Evolutionary conservation across 2,329 filamentous ascomycete genomes (phyloP), one percentile per base, ranked within the genome.

Genomic region (Verticillium nubilum): DNA sequence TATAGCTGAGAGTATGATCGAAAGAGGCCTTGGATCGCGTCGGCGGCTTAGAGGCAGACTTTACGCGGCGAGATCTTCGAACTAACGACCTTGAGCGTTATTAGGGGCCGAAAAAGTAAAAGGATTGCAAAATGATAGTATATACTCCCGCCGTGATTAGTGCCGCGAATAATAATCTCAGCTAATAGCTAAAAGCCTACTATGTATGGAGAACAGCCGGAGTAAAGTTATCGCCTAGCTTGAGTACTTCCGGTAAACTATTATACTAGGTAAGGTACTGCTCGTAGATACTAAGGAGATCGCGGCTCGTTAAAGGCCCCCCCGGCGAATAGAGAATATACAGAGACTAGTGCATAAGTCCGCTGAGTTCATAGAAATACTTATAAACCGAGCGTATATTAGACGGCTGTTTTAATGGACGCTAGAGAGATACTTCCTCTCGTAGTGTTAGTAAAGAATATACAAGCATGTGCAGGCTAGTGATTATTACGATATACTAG

Each of bases 191-290:
- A 10, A 31, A 31, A 3, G 80, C 89, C 78, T 76, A 91, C 89
- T 92, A 89, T 37, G 89, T 82, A 62, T 90, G 87, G 19, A 92
- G 74, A 35, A 91, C 87, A 52, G 90, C 86, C 12, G 89, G 88
- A 3, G 88, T 88, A 57, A 89, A 89, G 65, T 87, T 89, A 61
- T 88, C 82, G 2, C 86, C 85, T 3, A 91, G 71, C 25, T 82
- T 78, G 56, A 92, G 75, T 2, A 84, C 81, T 60, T 84, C 80
- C 0, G 89, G 89, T 61, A 92, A 82, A 26, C 76, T 77, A 60
- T 85, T 83, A 68, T 91, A 91, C 89, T 89, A 92, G 57, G 84
- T 81, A 17, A 90, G 78, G 65, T 90, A 92, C 64, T 86, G 82
- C 0, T 82, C 85, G 64, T 92, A 91, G 27, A 85, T 84, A 54